These are phyloP conservation scores for Pyricularia sp. DNA, from an alignment of 2,329 filamentous ascomycete species.

Conservation along the genomic window DNA sequence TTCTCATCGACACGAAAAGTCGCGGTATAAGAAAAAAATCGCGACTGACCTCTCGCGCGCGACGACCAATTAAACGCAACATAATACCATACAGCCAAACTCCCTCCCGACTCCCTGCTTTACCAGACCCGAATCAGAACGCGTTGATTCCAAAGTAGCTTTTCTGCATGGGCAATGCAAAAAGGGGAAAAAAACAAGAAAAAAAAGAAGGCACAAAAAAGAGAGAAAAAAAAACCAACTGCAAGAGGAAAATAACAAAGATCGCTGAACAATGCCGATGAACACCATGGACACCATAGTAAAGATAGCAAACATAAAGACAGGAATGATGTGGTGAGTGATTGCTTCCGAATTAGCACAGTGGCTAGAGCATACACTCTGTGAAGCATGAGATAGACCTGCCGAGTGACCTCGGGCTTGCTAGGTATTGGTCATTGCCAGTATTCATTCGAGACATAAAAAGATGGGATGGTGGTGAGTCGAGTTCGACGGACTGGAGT, in stretches of 20 bases:
- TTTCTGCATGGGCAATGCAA: constrained; percentile 1
- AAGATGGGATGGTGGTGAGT: neutral
- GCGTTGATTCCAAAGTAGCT: neutral
- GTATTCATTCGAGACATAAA: neutral
- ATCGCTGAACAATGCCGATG: constrained; percentile 3
- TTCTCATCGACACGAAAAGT: neutral
- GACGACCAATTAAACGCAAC: neutral
- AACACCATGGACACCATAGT: neutral
- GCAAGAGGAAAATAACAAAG: neutral
- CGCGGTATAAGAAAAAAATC: neutral
- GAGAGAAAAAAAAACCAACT: neutral
- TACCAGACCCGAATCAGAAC: neutral
- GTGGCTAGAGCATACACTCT: neutral
- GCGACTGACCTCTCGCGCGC: neutral
- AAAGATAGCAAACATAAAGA: neutral
- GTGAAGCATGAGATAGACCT: neutral
- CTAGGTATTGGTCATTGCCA: neutral
- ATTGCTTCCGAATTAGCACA: neutral
- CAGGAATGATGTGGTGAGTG: neutral
- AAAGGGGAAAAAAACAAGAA: constrained; percentile 1
- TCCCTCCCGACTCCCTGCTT: neutral
- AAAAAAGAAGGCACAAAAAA: neutral
- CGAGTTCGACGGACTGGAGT: neutral
- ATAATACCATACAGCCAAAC: neutral
- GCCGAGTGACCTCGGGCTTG: neutral